Evolutionary conservation across 192 early-diverging fungal genomes (phyloP).

Genomic region (Linnemannia elongata): DNA sequence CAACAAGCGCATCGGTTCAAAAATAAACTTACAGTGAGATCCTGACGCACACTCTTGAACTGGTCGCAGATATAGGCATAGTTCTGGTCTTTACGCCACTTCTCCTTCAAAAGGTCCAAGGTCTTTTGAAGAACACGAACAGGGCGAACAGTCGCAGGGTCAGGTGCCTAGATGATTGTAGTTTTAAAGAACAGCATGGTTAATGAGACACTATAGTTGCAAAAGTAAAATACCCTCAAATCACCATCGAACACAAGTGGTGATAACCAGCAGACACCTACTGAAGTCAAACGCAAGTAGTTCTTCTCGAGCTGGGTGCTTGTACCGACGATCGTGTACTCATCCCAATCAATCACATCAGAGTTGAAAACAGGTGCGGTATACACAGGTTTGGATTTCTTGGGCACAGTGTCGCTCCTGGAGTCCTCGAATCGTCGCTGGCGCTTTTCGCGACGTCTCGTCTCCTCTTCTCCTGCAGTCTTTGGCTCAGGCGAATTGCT

Average conservation of each 20-base stretch:
- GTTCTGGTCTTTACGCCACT: conserved; percentile 89
- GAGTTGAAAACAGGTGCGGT: conserved; percentile 57
- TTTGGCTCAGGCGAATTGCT: not conserved
- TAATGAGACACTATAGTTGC: not conserved
- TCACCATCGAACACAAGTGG: not conserved
- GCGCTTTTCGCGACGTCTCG: conserved; percentile 36
- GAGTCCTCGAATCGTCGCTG: conserved; percentile 32
- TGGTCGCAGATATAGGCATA: conserved; percentile 98
- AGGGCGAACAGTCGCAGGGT: conserved; percentile 95
- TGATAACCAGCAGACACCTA: conserved; percentile 42
- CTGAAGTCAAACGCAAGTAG: conserved; percentile 93
- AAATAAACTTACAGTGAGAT: conserved; percentile 81
- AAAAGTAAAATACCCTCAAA: not conserved
- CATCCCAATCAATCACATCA: conserved; percentile 84
- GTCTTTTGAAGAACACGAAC: conserved; percentile 81
- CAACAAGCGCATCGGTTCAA: not conserved
- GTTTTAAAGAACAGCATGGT: conserved; percentile 16
- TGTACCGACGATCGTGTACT: conserved; percentile 91
- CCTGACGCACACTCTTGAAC: conserved; percentile 96
- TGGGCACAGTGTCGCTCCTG: not conserved
- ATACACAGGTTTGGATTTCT: conserved; percentile 27
- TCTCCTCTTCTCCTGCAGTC: conserved; percentile 17
- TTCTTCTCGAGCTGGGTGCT: conserved; percentile 88
- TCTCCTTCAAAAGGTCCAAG: conserved; percentile 79
- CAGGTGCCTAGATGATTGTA: conserved; percentile 75